These are phyloP conservation scores for Erigeron canadensis DNA, from an alignment of 129 eudicot species.

Conservation along the genomic window DNA sequence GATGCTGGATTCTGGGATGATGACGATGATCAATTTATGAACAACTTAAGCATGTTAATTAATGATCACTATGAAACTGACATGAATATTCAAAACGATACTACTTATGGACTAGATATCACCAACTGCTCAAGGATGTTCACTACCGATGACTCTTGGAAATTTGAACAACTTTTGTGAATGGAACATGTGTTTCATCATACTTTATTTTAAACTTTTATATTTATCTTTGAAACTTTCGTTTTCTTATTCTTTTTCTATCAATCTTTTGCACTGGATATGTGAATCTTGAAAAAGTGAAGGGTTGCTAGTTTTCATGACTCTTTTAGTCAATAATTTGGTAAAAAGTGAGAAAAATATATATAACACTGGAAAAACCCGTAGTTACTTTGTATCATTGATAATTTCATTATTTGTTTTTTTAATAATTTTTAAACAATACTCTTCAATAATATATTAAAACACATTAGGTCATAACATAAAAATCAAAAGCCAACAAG, in stretches of 20 bases:
- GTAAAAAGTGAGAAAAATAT: slow-evolving; percentile 11
- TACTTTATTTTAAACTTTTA: not conserved
- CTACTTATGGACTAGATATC: slow-evolving; percentile 20
- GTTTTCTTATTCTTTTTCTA: slow-evolving; percentile 19
- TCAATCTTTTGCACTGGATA: slow-evolving; percentile 20
- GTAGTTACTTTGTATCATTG: not conserved
- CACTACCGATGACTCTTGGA: slow-evolving; percentile 42
- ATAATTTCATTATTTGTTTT: no score
- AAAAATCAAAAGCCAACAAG: no score
- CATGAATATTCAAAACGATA: slow-evolving; percentile 12
- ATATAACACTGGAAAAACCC: slow-evolving; percentile 15
- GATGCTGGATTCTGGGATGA: slow-evolving; percentile 49
- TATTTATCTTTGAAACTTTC: not conserved
- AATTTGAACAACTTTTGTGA: slow-evolving; percentile 41
- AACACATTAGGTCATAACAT: no score
- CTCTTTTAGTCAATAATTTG: slow-evolving; percentile 21
- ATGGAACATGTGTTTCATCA: not conserved
- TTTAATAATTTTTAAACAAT: not conserved
- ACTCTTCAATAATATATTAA: not conserved
- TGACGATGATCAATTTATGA: slow-evolving; percentile 43
- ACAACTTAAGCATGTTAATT: slow-evolving; percentile 45
- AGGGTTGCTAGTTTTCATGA: slow-evolving; percentile 13
- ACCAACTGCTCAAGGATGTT: slow-evolving; percentile 37
- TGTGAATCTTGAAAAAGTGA: slow-evolving; percentile 22
- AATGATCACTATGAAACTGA: slow-evolving; percentile 36